Conservation (phyloP, 352 stramenopile species). For the Pythium rhizo-oryzae region DNA sequence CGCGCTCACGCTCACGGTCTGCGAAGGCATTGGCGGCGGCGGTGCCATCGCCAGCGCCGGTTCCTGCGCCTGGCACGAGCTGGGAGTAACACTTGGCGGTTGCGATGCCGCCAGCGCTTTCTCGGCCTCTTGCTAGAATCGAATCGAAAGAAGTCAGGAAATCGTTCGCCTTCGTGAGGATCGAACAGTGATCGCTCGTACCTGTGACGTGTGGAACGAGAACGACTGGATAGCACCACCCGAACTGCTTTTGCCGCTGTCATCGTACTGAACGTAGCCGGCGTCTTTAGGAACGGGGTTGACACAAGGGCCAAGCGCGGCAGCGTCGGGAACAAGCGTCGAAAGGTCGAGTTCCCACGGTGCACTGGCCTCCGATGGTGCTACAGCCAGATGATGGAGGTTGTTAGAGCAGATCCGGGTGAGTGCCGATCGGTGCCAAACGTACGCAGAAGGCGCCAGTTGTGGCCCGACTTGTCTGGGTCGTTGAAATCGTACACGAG, state of each 20-base stretch:
- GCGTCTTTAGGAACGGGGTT: slow-evolving; percentile 67
- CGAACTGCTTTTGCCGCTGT: slow-evolving; percentile 29
- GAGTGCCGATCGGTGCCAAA: slow-evolving; percentile 9
- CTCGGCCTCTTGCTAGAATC: slow-evolving; percentile 28
- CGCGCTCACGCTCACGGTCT: neutral
- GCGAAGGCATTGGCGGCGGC: slow-evolving; percentile 7
- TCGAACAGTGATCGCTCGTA: slow-evolving; percentile 1
- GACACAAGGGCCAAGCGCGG: slow-evolving; percentile 45
- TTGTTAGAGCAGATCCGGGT: neutral
- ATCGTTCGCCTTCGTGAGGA: neutral
- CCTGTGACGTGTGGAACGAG: slow-evolving; percentile 66
- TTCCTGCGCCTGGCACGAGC: slow-evolving; percentile 4
- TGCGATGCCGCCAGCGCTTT: slow-evolving; percentile 10
- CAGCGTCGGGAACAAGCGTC: slow-evolving; percentile 35
- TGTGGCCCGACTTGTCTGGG: slow-evolving; percentile 70
- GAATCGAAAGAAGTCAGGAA: neutral
- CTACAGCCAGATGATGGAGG: slow-evolving; percentile 17
- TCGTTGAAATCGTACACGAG: slow-evolving; percentile 94
- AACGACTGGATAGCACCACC: slow-evolving; percentile 52
- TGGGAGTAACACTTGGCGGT: neutral
- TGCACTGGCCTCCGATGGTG: slow-evolving; percentile 41
- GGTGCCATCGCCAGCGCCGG: slow-evolving; percentile 16
- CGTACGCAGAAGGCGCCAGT: slow-evolving; percentile 72
- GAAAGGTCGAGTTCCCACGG: slow-evolving; percentile 63
- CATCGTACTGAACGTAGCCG: slow-evolving; percentile 56